A percentile compares a stretch with the other conserved stretches of the same genome.
Conservation (phyloP, 2,329 filamentous ascomycete genomes). For the Curvularia verruculosa region DNA sequence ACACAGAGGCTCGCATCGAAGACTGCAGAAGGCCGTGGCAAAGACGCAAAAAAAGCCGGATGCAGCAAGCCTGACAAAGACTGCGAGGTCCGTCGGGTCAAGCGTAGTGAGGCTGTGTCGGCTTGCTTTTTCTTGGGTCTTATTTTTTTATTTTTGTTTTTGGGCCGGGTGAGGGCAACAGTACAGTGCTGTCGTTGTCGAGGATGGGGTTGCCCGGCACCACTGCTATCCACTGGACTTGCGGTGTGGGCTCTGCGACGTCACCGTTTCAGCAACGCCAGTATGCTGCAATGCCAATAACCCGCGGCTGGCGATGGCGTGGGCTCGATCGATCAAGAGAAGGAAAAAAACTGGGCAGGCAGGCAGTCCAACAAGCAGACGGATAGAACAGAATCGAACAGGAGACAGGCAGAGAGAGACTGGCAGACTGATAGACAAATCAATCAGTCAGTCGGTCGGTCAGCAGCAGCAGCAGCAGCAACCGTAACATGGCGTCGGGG, state of each 20-base stretch:
- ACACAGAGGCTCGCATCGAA: constrained; percentile 18
- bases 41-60: constrained; percentile 15
- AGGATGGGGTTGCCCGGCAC: constrained; percentile 24
- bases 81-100: background rate
- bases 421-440: background rate
- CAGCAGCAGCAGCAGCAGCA: no score
- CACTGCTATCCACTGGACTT: constrained; percentile 14
- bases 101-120: constrained; percentile 21
- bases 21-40: constrained; percentile 29
- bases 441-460: background rate
- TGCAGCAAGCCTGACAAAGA: constrained; percentile 18
- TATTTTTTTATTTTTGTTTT: background rate
- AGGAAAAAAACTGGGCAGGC: background rate
- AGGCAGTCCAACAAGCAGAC: no score
- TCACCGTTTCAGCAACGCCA: constrained; percentile 24
- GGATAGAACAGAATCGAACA: no score
- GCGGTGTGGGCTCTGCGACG: constrained; percentile 30
- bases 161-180: background rate
- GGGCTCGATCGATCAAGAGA: background rate
- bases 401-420: no score
- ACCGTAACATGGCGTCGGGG: constrained; percentile 13
- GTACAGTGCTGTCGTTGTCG: background rate
- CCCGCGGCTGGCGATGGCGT: constrained; percentile 1
- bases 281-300: constrained; percentile 13
- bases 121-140: background rate